Conservation (phyloP, 129 eudicot species). For the Lactuca saligna region DNA sequence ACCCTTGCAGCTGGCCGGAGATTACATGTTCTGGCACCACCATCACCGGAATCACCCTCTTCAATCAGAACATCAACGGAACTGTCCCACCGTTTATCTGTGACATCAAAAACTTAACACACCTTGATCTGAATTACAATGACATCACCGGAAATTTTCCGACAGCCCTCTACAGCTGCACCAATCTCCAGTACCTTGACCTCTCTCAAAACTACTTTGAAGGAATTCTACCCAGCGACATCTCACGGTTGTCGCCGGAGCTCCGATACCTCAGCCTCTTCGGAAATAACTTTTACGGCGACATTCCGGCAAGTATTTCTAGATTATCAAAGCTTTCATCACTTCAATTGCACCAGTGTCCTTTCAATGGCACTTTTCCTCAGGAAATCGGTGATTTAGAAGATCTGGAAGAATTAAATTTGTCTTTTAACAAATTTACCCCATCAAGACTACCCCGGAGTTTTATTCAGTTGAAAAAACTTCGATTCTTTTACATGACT, state of each 20-base stretch:
- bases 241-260: slow-evolving; percentile 40
- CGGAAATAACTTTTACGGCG: slow-evolving; percentile 55
- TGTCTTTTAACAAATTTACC: slow-evolving; percentile 37
- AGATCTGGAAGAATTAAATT: slow-evolving; percentile 43
- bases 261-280: slow-evolving; percentile 40
- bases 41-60: slow-evolving; percentile 33
- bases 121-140: slow-evolving; percentile 35
- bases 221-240: slow-evolving; percentile 53
- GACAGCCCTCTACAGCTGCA: slow-evolving; percentile 46
- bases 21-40: slow-evolving; percentile 35
- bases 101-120: slow-evolving; percentile 47
- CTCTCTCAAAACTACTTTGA: slow-evolving; percentile 54
- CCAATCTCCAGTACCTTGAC: slow-evolving; percentile 56
- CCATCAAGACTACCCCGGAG: slow-evolving; percentile 45
- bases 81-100: slow-evolving; percentile 45
- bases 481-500: slow-evolving; percentile 42
- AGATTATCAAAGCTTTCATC: slow-evolving; percentile 25
- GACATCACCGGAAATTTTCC: slow-evolving; percentile 43
- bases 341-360: slow-evolving; percentile 26
- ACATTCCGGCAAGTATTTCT: slow-evolving; percentile 44
- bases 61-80: slow-evolving; percentile 12
- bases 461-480: slow-evolving; percentile 45
- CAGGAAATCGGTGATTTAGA: slow-evolving; percentile 50
- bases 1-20: slow-evolving; percentile 52
- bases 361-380: slow-evolving; percentile 62